phyloP scores from a whole-genome alignment of 768 basidiomycete genomes.

The Candolleomyces eurysporus region DNA sequence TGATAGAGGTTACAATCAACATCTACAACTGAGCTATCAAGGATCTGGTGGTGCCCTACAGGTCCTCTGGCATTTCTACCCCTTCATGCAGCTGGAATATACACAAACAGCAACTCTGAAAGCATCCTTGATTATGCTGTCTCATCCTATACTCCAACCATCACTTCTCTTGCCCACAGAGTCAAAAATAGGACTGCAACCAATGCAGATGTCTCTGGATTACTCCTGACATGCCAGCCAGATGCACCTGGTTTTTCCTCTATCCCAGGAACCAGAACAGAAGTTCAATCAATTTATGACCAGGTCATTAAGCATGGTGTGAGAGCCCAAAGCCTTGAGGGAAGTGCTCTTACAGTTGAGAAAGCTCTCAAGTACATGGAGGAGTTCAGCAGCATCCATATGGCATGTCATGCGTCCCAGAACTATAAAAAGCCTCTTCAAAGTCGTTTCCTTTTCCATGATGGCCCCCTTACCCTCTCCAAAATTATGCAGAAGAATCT shows the following conservation, averaged over 20 bases:
- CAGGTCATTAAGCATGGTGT: background rate
- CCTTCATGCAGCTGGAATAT: constrained; percentile 16
- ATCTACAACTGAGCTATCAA: constrained; percentile 1
- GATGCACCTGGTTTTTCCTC: background rate
- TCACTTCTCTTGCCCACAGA: background rate
- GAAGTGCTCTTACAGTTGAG: background rate
- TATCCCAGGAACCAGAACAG: background rate
- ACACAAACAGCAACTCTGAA: background rate
- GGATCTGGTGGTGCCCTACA: constrained; percentile 27
- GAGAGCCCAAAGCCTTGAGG: background rate
- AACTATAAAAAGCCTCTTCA: constrained; percentile 11
- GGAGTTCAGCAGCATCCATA: constrained; percentile 20
- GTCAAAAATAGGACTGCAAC: background rate
- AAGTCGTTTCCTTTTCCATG: constrained; percentile 4
- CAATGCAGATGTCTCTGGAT: background rate
- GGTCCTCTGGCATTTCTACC: constrained; percentile 21
- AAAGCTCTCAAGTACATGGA: constrained; percentile 7
- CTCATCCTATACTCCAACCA: constrained; percentile 15
- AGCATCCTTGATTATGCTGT: constrained; percentile 6
- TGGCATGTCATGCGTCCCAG: constrained; percentile 29
- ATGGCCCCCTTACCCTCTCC: constrained; percentile 12
- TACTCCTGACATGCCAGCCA: constrained; percentile 1
- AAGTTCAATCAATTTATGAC: background rate
- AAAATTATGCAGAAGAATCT: constrained; percentile 15
- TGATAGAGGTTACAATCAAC: background rate